phyloP scores from a whole-genome alignment of 164 flowering plant species.

The Warburgia ugandensis region DNA sequence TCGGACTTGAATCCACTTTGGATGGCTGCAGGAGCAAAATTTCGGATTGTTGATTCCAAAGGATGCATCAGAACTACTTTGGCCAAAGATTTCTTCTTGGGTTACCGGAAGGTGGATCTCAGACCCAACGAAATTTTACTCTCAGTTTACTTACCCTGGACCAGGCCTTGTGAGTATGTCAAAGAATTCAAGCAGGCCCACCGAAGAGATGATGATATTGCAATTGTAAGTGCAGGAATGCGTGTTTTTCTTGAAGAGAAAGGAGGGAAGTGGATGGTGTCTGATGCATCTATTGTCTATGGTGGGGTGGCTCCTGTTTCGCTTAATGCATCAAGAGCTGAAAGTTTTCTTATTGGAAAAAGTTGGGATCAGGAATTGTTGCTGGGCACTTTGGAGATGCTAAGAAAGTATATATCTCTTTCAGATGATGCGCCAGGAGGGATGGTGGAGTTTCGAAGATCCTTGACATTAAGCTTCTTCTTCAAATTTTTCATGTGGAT shows the following conservation, averaged over 20 bases:
- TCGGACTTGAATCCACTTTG: constrained; percentile 97
- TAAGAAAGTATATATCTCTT: constrained; percentile 55
- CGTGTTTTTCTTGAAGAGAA: constrained; percentile 62
- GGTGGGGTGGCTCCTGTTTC: constrained; percentile 96
- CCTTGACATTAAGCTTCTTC: constrained; percentile 82
- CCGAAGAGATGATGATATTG: constrained; percentile 97
- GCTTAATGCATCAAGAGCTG: constrained; percentile 48
- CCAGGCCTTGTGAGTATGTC: constrained; percentile 66
- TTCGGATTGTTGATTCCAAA: constrained; percentile 46
- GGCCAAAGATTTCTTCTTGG: constrained; percentile 81
- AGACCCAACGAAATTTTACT: constrained; percentile 62
- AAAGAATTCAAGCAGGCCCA: constrained; percentile 99
- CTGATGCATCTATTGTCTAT: constrained; percentile 81
- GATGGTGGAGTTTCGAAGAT: constrained; percentile 93
- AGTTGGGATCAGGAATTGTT: constrained; percentile 57
- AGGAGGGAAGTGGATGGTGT: constrained; percentile 44
- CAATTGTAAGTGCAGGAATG: constrained; percentile 96
- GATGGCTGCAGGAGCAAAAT: constrained; percentile 88
- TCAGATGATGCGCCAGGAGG: constrained; percentile 94
- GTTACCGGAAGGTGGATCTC: constrained; percentile 86
- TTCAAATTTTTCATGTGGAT: constrained; percentile 91
- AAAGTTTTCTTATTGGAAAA: constrained; percentile 58
- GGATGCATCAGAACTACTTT: constrained; percentile 47
- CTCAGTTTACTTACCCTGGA: constrained; percentile 88
- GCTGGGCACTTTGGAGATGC: constrained; percentile 40